Evolutionary conservation across 2,329 filamentous ascomycete species (phyloP).

Genomic region (Aspergillus quadrilineatus): DNA sequence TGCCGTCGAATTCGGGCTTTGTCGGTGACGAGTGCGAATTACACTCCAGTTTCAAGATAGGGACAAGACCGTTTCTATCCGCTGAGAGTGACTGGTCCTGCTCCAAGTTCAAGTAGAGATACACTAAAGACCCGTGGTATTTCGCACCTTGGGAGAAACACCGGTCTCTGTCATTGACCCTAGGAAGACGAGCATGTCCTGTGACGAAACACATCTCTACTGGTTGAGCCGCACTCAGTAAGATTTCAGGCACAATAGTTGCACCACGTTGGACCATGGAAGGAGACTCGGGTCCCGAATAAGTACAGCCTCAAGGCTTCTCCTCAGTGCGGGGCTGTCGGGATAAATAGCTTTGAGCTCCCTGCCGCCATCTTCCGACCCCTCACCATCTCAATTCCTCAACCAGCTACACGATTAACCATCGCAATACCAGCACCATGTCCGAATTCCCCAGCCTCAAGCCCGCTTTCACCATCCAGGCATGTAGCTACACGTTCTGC

Average conservation of each 20-base stretch:
- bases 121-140: no score
- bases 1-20: no score
- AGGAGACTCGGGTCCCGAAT: no score
- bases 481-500: constrained; percentile 11
- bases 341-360: not conserved
- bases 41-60: not conserved
- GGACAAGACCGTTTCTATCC: not conserved
- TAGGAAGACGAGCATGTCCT: no score
- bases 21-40: no score
- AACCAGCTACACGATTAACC: not conserved
- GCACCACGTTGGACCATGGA: no score
- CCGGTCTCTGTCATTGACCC: no score
- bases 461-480: constrained; percentile 43
- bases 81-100: not conserved
- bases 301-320: not conserved
- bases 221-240: no score
- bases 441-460: constrained; percentile 40
- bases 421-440: constrained; percentile 24
- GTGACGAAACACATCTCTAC: no score
- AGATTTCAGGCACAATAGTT: no score
- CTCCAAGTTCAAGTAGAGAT: no score
- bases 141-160: no score
- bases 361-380: not conserved
- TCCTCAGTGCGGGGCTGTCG: not conserved
- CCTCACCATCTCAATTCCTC: not conserved